These are phyloP conservation scores for Botryotinia convoluta DNA, from an alignment of 2,329 filamentous ascomycete genomes.

Conservation along the genomic window DNA sequence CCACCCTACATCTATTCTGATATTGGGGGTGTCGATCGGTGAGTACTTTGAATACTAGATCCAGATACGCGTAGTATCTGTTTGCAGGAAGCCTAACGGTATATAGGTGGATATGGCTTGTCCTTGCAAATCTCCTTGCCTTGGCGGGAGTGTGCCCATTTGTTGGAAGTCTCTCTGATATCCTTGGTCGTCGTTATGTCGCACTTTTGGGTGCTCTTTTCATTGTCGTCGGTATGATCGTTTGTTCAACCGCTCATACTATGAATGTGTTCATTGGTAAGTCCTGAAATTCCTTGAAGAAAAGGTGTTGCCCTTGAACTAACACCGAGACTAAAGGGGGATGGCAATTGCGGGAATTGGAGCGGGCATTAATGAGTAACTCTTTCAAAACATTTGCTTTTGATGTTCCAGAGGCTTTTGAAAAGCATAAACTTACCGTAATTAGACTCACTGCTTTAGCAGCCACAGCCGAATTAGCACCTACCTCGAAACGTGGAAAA, in stretches of 20 bases:
- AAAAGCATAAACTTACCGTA: slow-evolving; percentile 35
- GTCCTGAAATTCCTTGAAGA: slow-evolving; percentile 10
- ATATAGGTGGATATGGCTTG: slow-evolving; percentile 36
- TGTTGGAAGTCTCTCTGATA: slow-evolving; percentile 63
- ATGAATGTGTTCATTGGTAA: slow-evolving; percentile 63
- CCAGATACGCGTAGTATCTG: neutral
- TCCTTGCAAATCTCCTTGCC: slow-evolving; percentile 52
- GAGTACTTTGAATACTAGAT: neutral
- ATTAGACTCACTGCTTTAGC: slow-evolving; percentile 64
- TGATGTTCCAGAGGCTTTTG: neutral
- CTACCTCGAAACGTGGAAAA: slow-evolving; percentile 59
- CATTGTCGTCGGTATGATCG: slow-evolving; percentile 57
- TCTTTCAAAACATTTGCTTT: neutral
- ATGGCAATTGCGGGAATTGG: slow-evolving; percentile 59
- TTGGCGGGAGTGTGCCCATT: slow-evolving; percentile 59
- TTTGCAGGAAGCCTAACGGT: neutral
- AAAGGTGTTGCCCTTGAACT: neutral
- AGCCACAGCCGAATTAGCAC: slow-evolving; percentile 65
- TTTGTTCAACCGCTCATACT: slow-evolving; percentile 53
- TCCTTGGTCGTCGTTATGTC: slow-evolving; percentile 60
- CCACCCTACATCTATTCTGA: slow-evolving; percentile 56
- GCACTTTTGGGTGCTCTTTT: slow-evolving; percentile 52
- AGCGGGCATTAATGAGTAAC: slow-evolving; percentile 61
- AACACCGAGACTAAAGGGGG: slow-evolving; percentile 40
- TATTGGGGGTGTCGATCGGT: slow-evolving; percentile 50